These are phyloP conservation scores for Piper longum DNA, from an alignment of 164 flowering plant species.

Conservation along the genomic window DNA sequence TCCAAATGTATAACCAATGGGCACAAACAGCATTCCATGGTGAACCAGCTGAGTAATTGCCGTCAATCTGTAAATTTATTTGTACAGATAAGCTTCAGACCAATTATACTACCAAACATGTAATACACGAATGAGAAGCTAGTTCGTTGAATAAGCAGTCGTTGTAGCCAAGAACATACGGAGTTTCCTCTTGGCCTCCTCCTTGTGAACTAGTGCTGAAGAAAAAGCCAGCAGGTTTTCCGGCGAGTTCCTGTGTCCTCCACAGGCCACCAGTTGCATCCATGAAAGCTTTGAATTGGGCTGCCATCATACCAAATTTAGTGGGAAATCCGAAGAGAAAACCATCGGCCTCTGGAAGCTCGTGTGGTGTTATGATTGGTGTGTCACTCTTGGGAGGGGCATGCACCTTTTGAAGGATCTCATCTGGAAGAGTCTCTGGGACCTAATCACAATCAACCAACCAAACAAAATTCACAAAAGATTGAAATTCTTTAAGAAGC, in stretches of 20 bases:
- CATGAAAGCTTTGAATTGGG: constrained; percentile 81
- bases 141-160: no score
- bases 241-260: constrained; percentile 74
- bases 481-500: neutral
- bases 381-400: constrained; percentile 76
- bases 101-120: neutral
- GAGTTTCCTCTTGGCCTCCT: constrained; percentile 88
- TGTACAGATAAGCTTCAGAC: neutral
- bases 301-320: constrained; percentile 90
- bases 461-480: neutral
- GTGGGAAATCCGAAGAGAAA: constrained; percentile 85
- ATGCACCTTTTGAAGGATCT: constrained; percentile 69
- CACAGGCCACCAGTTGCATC: constrained; percentile 84
- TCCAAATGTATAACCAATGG: constrained; percentile 87
- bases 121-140: neutral
- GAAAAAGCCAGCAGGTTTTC: constrained; percentile 86
- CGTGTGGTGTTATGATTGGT: constrained; percentile 58
- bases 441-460: constrained; percentile 27
- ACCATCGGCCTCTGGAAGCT: constrained; percentile 83
- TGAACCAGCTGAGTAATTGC: constrained; percentile 86
- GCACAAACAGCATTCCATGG: constrained; percentile 83
- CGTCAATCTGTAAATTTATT: constrained; percentile 39
- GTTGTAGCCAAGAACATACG: constrained; percentile 29
- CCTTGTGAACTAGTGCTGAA: constrained; percentile 87
- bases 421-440: constrained; percentile 66